Evolutionary conservation across 2,329 filamentous ascomycete species (phyloP), one percentile per base, ranked within the genome.

Genomic region (Aspergillus fijiensis): DNA sequence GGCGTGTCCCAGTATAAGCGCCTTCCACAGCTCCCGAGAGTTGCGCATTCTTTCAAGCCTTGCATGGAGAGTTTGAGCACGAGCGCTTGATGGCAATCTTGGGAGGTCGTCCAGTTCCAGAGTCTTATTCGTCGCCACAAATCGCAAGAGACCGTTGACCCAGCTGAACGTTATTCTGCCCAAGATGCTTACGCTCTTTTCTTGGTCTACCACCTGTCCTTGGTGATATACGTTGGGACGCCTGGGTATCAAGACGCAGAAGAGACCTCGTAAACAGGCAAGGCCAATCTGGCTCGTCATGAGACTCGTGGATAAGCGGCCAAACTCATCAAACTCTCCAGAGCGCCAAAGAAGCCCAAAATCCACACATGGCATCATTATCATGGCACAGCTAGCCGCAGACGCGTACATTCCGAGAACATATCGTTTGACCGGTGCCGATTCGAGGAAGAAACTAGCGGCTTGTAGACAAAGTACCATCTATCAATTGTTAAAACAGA

Each of bases 161-260:
- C 89, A 94, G 52, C 79, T 77, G 76, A 87, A 93, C 6, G 84
- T 89, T 68, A 86, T 85, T 54, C 85, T 84, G 54, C 77, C 81
- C 51, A 89, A 78, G 1, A 86, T 83, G 2, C 87, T 87, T 3
- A 79, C 80, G 0, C 87, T 88, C 66, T 81, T 82, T 75, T 89
- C 82, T 16, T 79, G 77, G 69, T 93, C 89, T 33, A 94, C 87
- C 3, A 80, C 70, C 51, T 81, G 77, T 27, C 80, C 86, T 45
- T 87, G 72, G 67, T 82, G 78, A 68, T 81, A 90, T 19, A 92
- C 86, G 56, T 87, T 80, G 3, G 90, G 90, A 11, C 90, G 82
- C 49, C 90, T 83, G 4, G 88, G 88, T 14, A 92, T 77, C 1
- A 82, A 80, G 12, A 88, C 63, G 63, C 82, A 82, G 35, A 63